These are phyloP conservation scores for Daldinia sp. DNA, from an alignment of 2,329 filamentous ascomycete genomes.

Conservation along the genomic window DNA sequence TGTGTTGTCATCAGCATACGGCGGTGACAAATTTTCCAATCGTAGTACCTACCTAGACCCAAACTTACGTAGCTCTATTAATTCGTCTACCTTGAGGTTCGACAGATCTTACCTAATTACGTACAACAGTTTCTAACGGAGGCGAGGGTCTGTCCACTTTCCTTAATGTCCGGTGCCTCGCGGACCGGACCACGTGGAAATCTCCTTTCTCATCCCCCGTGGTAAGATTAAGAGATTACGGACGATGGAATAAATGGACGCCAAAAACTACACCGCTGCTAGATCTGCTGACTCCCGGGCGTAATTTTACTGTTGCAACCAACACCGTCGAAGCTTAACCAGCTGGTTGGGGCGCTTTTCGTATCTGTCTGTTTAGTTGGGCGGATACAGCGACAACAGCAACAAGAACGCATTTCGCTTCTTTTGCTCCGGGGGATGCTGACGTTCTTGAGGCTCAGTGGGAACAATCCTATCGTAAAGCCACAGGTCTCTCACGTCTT, in stretches of 20 bases:
- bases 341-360: slow-evolving; percentile 49
- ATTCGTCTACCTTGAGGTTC: neutral
- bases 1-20: slow-evolving; percentile 16
- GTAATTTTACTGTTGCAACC: slow-evolving; percentile 58
- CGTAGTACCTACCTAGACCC: neutral
- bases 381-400: slow-evolving; percentile 40
- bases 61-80: neutral
- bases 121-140: slow-evolving; percentile 27
- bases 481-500: neutral
- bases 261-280: slow-evolving; percentile 32
- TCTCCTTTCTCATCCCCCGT: slow-evolving; percentile 32
- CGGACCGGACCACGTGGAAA: slow-evolving; percentile 33
- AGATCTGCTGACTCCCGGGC: slow-evolving; percentile 61
- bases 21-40: slow-evolving; percentile 14
- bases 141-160: neutral
- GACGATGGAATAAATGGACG: slow-evolving; percentile 9
- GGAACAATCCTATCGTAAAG: neutral
- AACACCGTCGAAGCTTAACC: slow-evolving; percentile 56
- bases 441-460: neutral
- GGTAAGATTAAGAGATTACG: slow-evolving; percentile 16
- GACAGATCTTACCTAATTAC: slow-evolving; percentile 17
- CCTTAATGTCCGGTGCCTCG: slow-evolving; percentile 9
- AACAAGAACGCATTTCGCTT: slow-evolving; percentile 12
- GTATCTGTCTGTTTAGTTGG: slow-evolving; percentile 45
- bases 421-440: neutral